These are phyloP conservation scores for Trametes punicea DNA, from an alignment of 768 basidiomycete species.

Conservation along the genomic window DNA sequence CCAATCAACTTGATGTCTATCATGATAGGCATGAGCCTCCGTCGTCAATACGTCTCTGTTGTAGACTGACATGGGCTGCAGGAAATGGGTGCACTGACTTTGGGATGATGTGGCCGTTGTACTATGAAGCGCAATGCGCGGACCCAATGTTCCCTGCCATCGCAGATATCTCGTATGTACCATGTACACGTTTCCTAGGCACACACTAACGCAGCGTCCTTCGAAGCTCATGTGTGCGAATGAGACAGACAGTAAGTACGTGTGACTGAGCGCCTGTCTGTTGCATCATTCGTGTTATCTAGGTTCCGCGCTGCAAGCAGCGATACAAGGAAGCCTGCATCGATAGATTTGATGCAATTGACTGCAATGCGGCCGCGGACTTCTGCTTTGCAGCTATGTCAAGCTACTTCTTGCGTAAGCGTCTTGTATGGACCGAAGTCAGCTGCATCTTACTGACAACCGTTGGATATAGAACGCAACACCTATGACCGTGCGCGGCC, in stretches of 20 bases:
- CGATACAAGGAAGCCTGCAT: conserved; percentile 38
- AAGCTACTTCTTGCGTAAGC: conserved; percentile 29
- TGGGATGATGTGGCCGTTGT: conserved; percentile 37
- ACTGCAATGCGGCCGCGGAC: conserved; percentile 38
- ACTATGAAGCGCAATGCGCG: conserved; percentile 52
- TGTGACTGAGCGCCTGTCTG: background rate
- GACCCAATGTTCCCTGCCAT: conserved; percentile 46
- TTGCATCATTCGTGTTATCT: background rate
- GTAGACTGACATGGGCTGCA: conserved; percentile 9
- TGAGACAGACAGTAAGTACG: conserved; percentile 40
- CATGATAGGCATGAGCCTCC: conserved; percentile 40
- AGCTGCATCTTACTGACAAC: no score
- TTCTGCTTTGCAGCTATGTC: conserved; percentile 37
- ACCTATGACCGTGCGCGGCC: conserved; percentile 9
- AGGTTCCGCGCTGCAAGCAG: conserved; percentile 46
- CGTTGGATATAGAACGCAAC: background rate
- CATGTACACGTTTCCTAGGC: background rate
- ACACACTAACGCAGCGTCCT: background rate
- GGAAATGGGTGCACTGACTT: conserved; percentile 47
- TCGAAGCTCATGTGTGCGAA: conserved; percentile 37
- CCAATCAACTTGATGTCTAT: conserved; percentile 49
- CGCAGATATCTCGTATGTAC: conserved; percentile 40
- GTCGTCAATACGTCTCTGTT: background rate
- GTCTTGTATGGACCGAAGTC: conserved; percentile 2
- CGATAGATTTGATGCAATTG: conserved; percentile 41